phyloP scores from a whole-genome alignment of 2,329 filamentous ascomycete genomes.

The Stachybotrys chlorohalonatus region DNA sequence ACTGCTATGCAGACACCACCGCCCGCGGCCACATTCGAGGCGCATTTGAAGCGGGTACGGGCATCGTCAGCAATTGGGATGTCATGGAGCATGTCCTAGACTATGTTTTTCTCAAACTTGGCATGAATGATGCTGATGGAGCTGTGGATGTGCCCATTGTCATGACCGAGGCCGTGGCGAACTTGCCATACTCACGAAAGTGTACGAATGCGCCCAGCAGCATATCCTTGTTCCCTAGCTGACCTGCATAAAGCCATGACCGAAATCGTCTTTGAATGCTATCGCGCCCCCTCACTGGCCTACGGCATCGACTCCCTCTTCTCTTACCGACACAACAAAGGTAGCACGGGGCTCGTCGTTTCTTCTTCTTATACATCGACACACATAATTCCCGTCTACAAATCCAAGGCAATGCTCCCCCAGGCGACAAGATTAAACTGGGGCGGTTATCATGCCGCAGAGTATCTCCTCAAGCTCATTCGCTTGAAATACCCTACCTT shows the following conservation, averaged over 20 bases:
- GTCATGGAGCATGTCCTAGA: constrained; percentile 92
- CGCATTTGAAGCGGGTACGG: constrained; percentile 83
- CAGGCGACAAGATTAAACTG: constrained; percentile 89
- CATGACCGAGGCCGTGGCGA: constrained; percentile 93
- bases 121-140: constrained; percentile 67
- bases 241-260: constrained; percentile 64
- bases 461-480: constrained; percentile 85
- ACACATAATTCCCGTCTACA: constrained; percentile 86
- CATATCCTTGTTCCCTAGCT: neutral
- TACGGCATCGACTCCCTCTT: constrained; percentile 97
- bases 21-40: constrained; percentile 83
- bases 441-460: constrained; percentile 83
- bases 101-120: constrained; percentile 90
- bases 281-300: constrained; percentile 78
- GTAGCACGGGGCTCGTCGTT: constrained; percentile 77
- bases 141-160: constrained; percentile 78
- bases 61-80: constrained; percentile 95
- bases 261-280: constrained; percentile 95
- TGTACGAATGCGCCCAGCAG: constrained; percentile 42
- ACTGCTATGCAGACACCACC: constrained; percentile 91
- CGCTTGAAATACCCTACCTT: constrained; percentile 87
- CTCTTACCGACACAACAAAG: constrained; percentile 87
- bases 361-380: constrained; percentile 91
- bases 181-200: constrained; percentile 78
- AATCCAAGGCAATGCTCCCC: constrained; percentile 72